phyloP scores from a whole-genome alignment of 306 rosid genomes.

The Prosopis cineraria region DNA sequence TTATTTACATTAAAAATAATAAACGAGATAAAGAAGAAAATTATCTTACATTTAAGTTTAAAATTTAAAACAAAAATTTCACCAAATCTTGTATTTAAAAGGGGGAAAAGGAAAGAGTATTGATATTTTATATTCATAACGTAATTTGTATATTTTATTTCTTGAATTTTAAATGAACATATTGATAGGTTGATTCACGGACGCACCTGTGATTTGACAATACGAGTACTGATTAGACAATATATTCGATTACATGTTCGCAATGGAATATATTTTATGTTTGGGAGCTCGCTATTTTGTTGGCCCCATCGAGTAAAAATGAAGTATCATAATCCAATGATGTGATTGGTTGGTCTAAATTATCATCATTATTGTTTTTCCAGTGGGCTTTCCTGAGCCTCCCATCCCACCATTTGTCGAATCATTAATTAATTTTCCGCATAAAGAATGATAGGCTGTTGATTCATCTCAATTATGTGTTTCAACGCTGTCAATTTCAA shows the following conservation, averaged over 20 bases:
- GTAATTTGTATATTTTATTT: no score
- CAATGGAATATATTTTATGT: not conserved
- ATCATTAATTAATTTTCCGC: not conserved
- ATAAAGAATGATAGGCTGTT: not conserved
- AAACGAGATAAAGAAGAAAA: no score
- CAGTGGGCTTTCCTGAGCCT: conserved; percentile 5
- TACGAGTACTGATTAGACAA: not conserved
- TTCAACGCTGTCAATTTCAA: not conserved
- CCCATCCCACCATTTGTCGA: not conserved
- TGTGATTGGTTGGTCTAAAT: not conserved
- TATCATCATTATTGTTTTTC: conserved; percentile 9
- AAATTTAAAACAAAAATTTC: no score
- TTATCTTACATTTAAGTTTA: no score
- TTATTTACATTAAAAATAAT: no score
- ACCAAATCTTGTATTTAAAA: no score
- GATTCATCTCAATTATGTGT: not conserved
- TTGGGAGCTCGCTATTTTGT: not conserved
- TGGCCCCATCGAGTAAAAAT: conserved; percentile 22
- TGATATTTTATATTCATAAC: no score
- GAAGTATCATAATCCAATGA: conserved; percentile 16
- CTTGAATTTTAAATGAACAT: no score
- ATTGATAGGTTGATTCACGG: not conserved
- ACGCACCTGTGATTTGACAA: not conserved
- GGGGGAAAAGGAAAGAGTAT: no score
- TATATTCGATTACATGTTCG: not conserved